These are phyloP conservation scores for Colletotrichum sp. DNA, from an alignment of 2,329 filamentous ascomycete species.

Conservation along the genomic window DNA sequence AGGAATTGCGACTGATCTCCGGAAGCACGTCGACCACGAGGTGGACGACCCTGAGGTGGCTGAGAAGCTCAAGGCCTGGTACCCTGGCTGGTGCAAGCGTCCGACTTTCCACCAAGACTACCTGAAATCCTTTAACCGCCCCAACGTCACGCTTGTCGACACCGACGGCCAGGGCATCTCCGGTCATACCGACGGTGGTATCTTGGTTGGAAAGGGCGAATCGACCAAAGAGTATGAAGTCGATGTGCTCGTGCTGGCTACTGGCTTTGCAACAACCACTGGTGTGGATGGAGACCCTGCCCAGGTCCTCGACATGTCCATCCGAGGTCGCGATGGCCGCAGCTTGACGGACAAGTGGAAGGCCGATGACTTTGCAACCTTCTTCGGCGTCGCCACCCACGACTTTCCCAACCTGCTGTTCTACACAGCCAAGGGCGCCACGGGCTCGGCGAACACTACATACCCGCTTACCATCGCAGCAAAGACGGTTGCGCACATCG, in stretches of 20 bases:
- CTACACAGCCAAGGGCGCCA: not conserved
- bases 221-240: slow-evolving; percentile 52
- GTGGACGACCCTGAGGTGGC: slow-evolving; percentile 58
- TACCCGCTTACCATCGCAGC: not conserved
- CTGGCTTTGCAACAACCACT: slow-evolving; percentile 35
- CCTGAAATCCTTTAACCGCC: slow-evolving; percentile 61
- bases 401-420: slow-evolving; percentile 53
- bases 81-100: slow-evolving; percentile 66
- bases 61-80: slow-evolving; percentile 61
- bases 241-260: slow-evolving; percentile 42
- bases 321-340: slow-evolving; percentile 47
- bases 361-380: slow-evolving; percentile 45
- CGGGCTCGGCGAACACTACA: not conserved
- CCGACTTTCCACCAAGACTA: slow-evolving; percentile 67
- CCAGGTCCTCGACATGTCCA: slow-evolving; percentile 17
- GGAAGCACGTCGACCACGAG: slow-evolving; percentile 48
- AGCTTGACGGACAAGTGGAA: slow-evolving; percentile 51
- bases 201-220: slow-evolving; percentile 40
- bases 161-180: slow-evolving; percentile 59
- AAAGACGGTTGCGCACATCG: not conserved
- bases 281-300: slow-evolving; percentile 22
- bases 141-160: slow-evolving; percentile 64
- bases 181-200: slow-evolving; percentile 44
- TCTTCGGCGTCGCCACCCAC: slow-evolving; percentile 54
- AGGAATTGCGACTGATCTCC: slow-evolving; percentile 43